Evolutionary conservation across 257 asterid genomes (phyloP).

Genomic region (Ligustrum vulgare): DNA sequence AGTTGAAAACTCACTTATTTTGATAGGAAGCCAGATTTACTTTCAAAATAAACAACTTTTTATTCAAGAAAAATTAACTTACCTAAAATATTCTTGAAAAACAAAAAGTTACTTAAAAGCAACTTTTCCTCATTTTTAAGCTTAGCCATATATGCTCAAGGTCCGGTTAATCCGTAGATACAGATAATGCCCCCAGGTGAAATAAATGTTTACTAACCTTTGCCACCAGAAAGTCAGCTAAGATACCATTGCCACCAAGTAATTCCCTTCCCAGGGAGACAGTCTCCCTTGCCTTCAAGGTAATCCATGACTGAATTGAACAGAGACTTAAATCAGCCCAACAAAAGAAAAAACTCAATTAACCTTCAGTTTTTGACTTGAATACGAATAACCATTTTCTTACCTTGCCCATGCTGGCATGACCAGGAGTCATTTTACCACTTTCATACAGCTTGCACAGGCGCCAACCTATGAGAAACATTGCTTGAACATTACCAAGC

Average conservation of each 20-base stretch:
- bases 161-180: neutral
- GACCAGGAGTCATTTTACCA: slow-evolving; percentile 95
- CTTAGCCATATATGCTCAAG: neutral
- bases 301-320: slow-evolving; percentile 76
- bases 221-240: slow-evolving; percentile 79
- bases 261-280: slow-evolving; percentile 86
- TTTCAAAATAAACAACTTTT: neutral
- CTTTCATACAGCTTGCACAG: slow-evolving; percentile 90
- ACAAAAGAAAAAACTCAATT: neutral
- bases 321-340: slow-evolving; percentile 7
- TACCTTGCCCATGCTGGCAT: slow-evolving; percentile 97
- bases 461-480: slow-evolving; percentile 92
- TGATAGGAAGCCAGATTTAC: too few relatives aligned
- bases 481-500: slow-evolving; percentile 87
- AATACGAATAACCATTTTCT: slow-evolving; percentile 11
- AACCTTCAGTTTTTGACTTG: neutral
- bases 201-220: slow-evolving; percentile 47
- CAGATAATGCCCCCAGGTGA: neutral
- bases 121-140: neutral
- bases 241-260: slow-evolving; percentile 89
- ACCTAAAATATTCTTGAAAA: neutral
- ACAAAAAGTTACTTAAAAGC: neutral
- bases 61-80: neutral
- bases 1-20: too few relatives aligned
- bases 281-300: slow-evolving; percentile 77